Percentiles rank a stretch among this genome's conserved stretches.
Conservation (phyloP, 148 eudicot species). For the Cornus kousa region DNA sequence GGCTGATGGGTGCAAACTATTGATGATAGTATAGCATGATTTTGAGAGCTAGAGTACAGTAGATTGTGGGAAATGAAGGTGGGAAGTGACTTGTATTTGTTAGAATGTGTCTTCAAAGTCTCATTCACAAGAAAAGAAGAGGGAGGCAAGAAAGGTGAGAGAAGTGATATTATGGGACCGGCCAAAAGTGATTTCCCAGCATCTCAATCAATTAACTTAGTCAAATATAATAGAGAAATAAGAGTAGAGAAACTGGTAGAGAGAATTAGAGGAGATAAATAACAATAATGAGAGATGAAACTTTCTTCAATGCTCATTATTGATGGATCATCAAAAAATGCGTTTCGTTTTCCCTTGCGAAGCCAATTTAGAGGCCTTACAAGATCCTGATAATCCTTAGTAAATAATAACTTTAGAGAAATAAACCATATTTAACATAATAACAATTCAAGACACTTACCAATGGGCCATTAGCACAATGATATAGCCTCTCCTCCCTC, state of each 20-base stretch:
- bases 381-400: too few species aligned
- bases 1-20: too few species aligned
- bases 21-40: not conserved
- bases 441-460: too few species aligned
- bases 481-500: too few species aligned
- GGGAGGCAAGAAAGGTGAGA: not conserved
- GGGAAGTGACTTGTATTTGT: not conserved
- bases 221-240: too few species aligned
- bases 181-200: not conserved
- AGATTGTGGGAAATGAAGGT: not conserved
- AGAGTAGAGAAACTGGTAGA: not conserved
- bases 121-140: not conserved
- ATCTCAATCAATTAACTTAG: not conserved
- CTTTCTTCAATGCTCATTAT: not conserved
- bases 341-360: too few species aligned
- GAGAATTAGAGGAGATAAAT: too few species aligned
- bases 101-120: not conserved
- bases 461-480: too few species aligned
- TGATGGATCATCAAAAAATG: not conserved
- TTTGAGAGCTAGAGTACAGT: not conserved
- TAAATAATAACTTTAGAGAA: too few species aligned
- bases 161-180: not conserved
- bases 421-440: not conserved
- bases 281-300: not conserved
- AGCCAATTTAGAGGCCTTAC: too few species aligned